These are phyloP conservation scores for Aureobasidium sp. DNA, from an alignment of 2,329 filamentous ascomycete species.

Conservation along the genomic window DNA sequence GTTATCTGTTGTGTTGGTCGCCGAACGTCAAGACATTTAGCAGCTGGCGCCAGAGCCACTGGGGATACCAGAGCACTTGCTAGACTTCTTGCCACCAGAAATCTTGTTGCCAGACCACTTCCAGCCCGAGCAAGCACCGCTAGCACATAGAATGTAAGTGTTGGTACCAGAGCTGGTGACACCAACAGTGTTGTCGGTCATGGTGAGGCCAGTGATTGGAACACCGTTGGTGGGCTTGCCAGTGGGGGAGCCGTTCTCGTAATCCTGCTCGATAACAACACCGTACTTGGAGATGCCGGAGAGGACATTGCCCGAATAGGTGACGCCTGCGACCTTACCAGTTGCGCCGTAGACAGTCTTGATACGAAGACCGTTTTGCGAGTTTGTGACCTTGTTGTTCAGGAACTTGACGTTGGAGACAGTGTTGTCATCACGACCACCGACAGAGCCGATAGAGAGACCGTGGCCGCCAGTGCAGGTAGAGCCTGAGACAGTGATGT, in stretches of 20 bases:
- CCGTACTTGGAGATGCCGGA: constrained; percentile 34
- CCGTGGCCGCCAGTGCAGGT: constrained; percentile 45
- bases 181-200: constrained; percentile 39
- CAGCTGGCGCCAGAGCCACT: constrained; percentile 8
- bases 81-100: constrained; percentile 45
- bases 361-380: constrained; percentile 45
- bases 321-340: constrained; percentile 47
- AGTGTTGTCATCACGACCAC: constrained; percentile 45
- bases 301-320: constrained; percentile 45
- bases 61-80: constrained; percentile 26
- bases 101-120: constrained; percentile 45
- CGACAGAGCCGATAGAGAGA: constrained; percentile 50
- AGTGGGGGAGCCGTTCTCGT: constrained; percentile 43
- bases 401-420: constrained; percentile 44
- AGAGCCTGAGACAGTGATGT: constrained; percentile 36
- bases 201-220: constrained; percentile 46
- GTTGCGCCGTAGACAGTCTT: constrained; percentile 47
- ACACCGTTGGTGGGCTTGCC: constrained; percentile 43
- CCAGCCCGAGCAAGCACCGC: constrained; percentile 47
- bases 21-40: neutral
- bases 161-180: constrained; percentile 34
- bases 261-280: constrained; percentile 55
- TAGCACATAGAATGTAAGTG: constrained; percentile 50
- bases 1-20: neutral
- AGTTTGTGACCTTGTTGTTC: constrained; percentile 42